Base-by-base conservation (phyloP, 352 stramenopile genomes). In the Phytopythium oedochilum region DNA sequence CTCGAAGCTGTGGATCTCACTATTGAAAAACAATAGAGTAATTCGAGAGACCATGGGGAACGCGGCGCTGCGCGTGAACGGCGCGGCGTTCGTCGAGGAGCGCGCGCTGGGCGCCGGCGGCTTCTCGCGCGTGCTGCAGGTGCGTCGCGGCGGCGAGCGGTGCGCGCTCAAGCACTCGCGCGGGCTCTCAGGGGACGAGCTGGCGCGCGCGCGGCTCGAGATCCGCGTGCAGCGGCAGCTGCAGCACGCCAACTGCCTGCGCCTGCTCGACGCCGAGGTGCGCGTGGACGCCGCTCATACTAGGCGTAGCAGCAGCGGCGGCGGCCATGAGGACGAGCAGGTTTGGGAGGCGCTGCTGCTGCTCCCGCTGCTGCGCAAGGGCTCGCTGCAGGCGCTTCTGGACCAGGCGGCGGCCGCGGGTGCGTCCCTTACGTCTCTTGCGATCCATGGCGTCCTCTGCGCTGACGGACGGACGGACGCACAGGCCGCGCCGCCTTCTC, bases 31-130 rank as follows among this genome's bases (percentile, higher is more conserved):
- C n/a, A n/a, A n/a, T n/a, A n/a, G n/a, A n/a, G n/a, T n/a, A n/a
- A n/a, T n/a, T n/a, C n/a, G n/a, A n/a, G n/a, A n/a, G n/a, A n/a
- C 1, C 6, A 89, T 90, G 80, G 80, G 80, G 53, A 90, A 90
- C 58, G 49, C 66, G 5, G 42, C 79, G 10, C 71, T 77, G 43
- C 73, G 71, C n/a, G 67, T 90, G 53, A 87, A 90, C 46, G 75
- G 77, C 22, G 58, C 60, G 38, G 59, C 64, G 62, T 90, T 82
- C 56, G 68, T 80, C 49, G 68, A 76, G 56, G 45, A 83, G 31
- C 61, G 77, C 12, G 55, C 63, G 48, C 56, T 96, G 3, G 84
- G 63, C 5, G 82, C 87, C 2, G 86, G 86, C 26, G 86, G 86
- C 31, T 96, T 88, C 59, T 76, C 82, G 26, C 62, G 71, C 14